Percentiles rank a stretch among this genome's conserved stretches.
These are phyloP conservation scores for Maudiozyma humilis DNA, from an alignment of 1,139 yeast species.

Conservation along the genomic window DNA sequence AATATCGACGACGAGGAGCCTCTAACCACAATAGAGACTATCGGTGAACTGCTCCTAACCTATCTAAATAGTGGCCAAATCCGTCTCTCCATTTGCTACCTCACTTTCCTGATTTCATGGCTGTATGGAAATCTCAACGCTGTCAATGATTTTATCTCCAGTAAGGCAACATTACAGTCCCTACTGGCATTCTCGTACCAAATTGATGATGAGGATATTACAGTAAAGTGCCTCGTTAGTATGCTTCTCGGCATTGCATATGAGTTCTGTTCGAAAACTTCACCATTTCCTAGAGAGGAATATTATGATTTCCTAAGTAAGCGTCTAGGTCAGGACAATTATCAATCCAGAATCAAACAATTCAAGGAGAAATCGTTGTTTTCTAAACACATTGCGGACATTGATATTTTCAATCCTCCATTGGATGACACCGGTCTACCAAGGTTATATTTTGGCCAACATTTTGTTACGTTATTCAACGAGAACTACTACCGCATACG, in stretches of 20 bases:
- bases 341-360: slow-evolving; percentile 62
- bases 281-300: slow-evolving; percentile 64
- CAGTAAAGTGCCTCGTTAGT: slow-evolving; percentile 71
- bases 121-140: slow-evolving; percentile 69
- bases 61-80: slow-evolving; percentile 60
- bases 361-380: slow-evolving; percentile 55
- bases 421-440: slow-evolving; percentile 84
- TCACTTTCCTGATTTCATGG: slow-evolving; percentile 71
- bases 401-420: slow-evolving; percentile 38
- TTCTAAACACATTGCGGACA: slow-evolving; percentile 45
- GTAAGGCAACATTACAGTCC: slow-evolving; percentile 56
- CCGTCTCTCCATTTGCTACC: slow-evolving; percentile 69
- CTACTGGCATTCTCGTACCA: slow-evolving; percentile 61
- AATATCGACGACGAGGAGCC: slow-evolving; percentile 66
- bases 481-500: slow-evolving; percentile 64
- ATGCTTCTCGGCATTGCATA: slow-evolving; percentile 68
- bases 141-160: slow-evolving; percentile 68
- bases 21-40: slow-evolving; percentile 66
- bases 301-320: slow-evolving; percentile 55
- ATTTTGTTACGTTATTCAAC: slow-evolving; percentile 57
- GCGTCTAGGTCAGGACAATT: slow-evolving; percentile 68
- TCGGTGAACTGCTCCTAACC: slow-evolving; percentile 66
- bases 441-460: slow-evolving; percentile 59
- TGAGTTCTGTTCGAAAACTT: slow-evolving; percentile 66
- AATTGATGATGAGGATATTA: slow-evolving; percentile 46